Evolutionary conservation across 176 grass and related monocot species (phyloP).

Genomic region (Ampelocalamus luodianensis): DNA sequence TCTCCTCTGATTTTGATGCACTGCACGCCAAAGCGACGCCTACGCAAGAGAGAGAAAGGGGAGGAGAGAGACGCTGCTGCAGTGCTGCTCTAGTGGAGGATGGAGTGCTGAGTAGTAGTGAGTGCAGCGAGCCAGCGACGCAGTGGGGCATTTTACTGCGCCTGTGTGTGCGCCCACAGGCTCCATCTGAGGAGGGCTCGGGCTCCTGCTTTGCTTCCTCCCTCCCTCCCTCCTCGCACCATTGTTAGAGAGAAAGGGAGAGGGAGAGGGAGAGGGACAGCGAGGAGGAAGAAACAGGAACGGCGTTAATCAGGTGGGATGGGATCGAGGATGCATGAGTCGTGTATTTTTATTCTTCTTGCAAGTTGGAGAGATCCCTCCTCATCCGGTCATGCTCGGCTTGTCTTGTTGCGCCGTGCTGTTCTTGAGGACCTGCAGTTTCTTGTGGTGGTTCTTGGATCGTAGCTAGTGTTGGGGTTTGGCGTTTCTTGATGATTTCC

Average conservation of each 20-base stretch:
- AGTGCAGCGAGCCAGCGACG: slow-evolving; percentile 9
- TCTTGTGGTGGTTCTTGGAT: slow-evolving; percentile 24
- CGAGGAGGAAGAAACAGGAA: slow-evolving; percentile 14
- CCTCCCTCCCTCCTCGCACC: not conserved
- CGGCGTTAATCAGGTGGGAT: slow-evolving; percentile 23
- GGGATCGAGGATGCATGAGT: slow-evolving; percentile 31
- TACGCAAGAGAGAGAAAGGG: slow-evolving; percentile 9
- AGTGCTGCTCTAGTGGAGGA: not conserved
- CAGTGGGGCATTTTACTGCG: slow-evolving; percentile 52
- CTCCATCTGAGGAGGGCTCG: not conserved
- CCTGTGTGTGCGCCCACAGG: slow-evolving; percentile 45
- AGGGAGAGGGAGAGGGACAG: not conserved
- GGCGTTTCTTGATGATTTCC: slow-evolving; percentile 12
- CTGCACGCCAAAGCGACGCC: slow-evolving; percentile 46
- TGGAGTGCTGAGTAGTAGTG: not conserved
- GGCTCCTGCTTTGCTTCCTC: not conserved
- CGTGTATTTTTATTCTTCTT: not conserved
- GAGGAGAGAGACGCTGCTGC: slow-evolving; percentile 25
- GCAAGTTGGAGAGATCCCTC: slow-evolving; percentile 42
- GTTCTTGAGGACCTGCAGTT: slow-evolving; percentile 35
- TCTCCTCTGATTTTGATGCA: slow-evolving; percentile 67
- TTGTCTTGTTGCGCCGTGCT: slow-evolving; percentile 42
- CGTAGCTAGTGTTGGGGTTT: not conserved
- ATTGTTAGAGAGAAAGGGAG: not conserved
- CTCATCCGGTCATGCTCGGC: slow-evolving; percentile 2